Evolutionary conservation across 179 eudicot species (phyloP), one percentile per base, ranked within the genome.

Genomic region (Amaranthus tricolor): DNA sequence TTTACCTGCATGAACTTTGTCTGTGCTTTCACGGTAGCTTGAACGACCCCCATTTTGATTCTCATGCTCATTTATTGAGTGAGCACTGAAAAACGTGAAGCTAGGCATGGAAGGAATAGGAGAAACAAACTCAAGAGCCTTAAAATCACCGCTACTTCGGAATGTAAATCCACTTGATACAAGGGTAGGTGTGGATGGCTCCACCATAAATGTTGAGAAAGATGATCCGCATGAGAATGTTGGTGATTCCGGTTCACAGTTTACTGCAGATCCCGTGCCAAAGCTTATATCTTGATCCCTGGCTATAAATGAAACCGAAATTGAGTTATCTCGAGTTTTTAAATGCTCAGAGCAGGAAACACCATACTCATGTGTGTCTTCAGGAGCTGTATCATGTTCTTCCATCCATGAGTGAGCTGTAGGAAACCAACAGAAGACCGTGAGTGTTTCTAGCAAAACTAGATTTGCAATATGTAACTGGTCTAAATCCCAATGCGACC

Each of bases 31-130:
- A 0, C 16, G 17, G 59, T 82, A 70, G 66, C 61, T 76, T 53
- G 82, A 80, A 47, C 67, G 49, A 76, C 56, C 73, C 69, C 70
- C 51, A 7, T 83, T 40, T 15, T 78, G 82, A 70, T 71, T 79
- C 70, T 51, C 82, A 57, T 67, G 83, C 82, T 90, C 82, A 45
- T 66, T 17, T 40, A 57, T 63, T 12, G 79, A 71, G 68, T 78
- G 50, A 3, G 91, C 90, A 76, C 88, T 88, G 78, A 87, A 85
- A 77, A 90, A 90, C 47, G 90, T 71, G 82, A 90, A 92, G 82
- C 97, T 92, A 19, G 95, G 97, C 91, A 90, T 74, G 10, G 95
- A 85, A 45, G 87, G 82, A 76, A 92, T 70, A 31, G 93, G 90
- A 21, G 91, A 84, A 49, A 79, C 73, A 65, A 87, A 82, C 66